A percentile compares a stretch with the other conserved stretches of the same genome.
phyloP scores from a whole-genome alignment of 352 stramenopile genomes.

The Pythium utonaiense region DNA sequence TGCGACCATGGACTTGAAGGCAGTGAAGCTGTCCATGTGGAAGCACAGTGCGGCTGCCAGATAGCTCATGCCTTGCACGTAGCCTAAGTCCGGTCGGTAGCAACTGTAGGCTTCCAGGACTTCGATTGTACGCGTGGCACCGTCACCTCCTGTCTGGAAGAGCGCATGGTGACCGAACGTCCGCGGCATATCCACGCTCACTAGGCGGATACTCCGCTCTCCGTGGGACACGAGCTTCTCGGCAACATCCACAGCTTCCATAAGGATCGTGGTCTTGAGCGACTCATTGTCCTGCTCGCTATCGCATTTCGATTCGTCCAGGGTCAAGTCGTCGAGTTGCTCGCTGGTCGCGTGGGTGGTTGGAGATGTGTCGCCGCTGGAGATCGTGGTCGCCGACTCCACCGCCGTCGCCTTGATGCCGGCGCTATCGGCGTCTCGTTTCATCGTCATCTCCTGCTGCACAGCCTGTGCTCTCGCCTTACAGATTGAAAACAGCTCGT shows the following conservation, averaged over 20 bases:
- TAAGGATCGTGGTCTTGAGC: slow-evolving; percentile 36
- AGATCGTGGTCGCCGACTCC: slow-evolving; percentile 10
- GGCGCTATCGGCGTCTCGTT: slow-evolving; percentile 43
- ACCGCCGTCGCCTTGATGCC: slow-evolving; percentile 9
- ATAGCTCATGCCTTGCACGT: slow-evolving; percentile 90
- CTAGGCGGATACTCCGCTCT: slow-evolving; percentile 80
- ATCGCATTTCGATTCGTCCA: background rate
- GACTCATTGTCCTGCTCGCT: slow-evolving; percentile 6
- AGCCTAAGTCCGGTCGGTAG: slow-evolving; percentile 84
- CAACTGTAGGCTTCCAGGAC: slow-evolving; percentile 85
- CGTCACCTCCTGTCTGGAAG: slow-evolving; percentile 71
- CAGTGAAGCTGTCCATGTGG: slow-evolving; percentile 80
- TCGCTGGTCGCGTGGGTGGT: slow-evolving; percentile 1
- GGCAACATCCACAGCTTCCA: slow-evolving; percentile 69
- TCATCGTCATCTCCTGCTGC: slow-evolving; percentile 68
- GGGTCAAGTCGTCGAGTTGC: background rate
- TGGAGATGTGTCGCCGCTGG: slow-evolving; percentile 18
- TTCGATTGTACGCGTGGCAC: slow-evolving; percentile 74
- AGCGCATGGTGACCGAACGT: slow-evolving; percentile 82
- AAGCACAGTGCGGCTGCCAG: slow-evolving; percentile 81
- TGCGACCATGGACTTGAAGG: slow-evolving; percentile 85
- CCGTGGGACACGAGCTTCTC: slow-evolving; percentile 78
- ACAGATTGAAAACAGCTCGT: slow-evolving; percentile 84
- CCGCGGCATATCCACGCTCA: slow-evolving; percentile 77
- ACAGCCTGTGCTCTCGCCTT: slow-evolving; percentile 70